Evolutionary conservation across 345 rosid species (phyloP).

Genomic region (Cochlearia excelsa): DNA sequence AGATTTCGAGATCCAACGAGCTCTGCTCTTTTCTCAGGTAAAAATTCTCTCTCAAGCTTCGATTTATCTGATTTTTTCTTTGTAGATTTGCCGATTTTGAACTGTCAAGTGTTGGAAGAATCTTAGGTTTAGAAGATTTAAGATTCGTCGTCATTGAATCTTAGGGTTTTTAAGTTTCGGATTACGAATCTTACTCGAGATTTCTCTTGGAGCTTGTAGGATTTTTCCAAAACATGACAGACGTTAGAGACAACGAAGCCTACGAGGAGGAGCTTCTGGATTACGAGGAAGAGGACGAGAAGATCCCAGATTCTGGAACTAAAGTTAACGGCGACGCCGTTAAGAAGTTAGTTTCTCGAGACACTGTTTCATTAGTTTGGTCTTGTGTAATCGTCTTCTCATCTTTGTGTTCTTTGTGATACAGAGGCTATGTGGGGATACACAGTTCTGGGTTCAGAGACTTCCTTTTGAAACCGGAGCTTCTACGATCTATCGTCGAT

Average conservation of each 20-base stretch:
- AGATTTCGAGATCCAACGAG: neutral
- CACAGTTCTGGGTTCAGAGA: conserved; percentile 99
- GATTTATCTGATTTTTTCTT: neutral
- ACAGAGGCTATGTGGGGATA: conserved; percentile 92
- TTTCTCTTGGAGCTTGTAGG: conserved; percentile 2
- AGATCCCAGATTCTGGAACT: conserved; percentile 61
- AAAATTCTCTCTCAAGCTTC: neutral
- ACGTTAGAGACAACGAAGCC: conserved; percentile 85
- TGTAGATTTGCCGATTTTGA: no score
- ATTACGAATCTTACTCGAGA: conserved; percentile 6
- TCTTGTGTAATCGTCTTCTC: neutral
- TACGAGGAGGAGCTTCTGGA: conserved; percentile 99
- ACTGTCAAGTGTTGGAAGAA: no score
- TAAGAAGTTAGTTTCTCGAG: conserved; percentile 47
- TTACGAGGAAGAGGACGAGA: conserved; percentile 95
- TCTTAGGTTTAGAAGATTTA: no score
- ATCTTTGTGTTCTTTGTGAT: neutral
- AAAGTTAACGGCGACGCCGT: conserved; percentile 84
- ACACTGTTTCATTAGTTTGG: no score
- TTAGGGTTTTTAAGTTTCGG: neutral
- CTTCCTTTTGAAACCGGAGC: conserved; percentile 98
- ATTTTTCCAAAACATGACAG: conserved; percentile 56
- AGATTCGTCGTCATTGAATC: neutral
- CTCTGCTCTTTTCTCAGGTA: conserved; percentile 33
- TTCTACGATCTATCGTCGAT: conserved; percentile 92